Evolutionary conservation across 768 basidiomycete species (phyloP).

Genomic region (Rhodotorula graminis): DNA sequence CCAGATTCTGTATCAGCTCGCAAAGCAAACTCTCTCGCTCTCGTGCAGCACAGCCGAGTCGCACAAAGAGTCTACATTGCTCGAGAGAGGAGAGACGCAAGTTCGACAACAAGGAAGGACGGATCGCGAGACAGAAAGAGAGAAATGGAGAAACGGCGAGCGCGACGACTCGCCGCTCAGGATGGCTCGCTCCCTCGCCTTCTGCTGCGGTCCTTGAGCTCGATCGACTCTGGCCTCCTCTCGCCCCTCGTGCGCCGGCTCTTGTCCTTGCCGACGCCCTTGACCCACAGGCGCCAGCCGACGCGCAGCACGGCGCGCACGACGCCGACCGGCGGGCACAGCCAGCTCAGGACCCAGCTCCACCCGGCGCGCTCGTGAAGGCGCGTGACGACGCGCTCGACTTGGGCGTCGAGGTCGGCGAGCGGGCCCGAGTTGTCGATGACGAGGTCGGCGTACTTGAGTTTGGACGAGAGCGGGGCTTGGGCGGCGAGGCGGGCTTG

Average conservation of each 20-base stretch:
- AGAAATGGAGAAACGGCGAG: too few relatives aligned
- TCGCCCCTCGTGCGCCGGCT: conserved; percentile 41
- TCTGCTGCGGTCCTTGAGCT: conserved; percentile 42
- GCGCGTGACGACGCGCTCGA: conserved; percentile 52
- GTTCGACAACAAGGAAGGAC: background rate
- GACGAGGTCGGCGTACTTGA: conserved; percentile 76
- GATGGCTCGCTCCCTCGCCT: background rate
- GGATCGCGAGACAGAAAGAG: background rate
- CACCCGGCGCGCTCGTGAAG: conserved; percentile 49
- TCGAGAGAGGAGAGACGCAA: too few relatives aligned
- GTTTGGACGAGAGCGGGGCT: conserved; percentile 69
- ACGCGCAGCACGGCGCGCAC: conserved; percentile 25
- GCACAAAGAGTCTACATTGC: too few relatives aligned
- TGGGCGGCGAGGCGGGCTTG: conserved; percentile 71
- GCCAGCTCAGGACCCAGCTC: conserved; percentile 53
- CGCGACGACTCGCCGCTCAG: background rate
- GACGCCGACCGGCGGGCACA: conserved; percentile 52
- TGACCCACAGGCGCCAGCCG: conserved; percentile 40
- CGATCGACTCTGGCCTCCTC: conserved; percentile 34
- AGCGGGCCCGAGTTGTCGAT: conserved; percentile 81
- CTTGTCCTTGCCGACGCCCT: conserved; percentile 40
- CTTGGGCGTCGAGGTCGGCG: conserved; percentile 60
- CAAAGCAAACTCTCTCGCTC: too few relatives aligned
- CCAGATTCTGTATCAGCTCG: too few relatives aligned
- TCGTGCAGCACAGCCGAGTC: too few relatives aligned